Percentiles rank a stretch among this genome's conserved stretches.
These are phyloP conservation scores for Metschnikowia drakensbergensis DNA, from an alignment of 805 yeast genomes.

Conservation along the genomic window DNA sequence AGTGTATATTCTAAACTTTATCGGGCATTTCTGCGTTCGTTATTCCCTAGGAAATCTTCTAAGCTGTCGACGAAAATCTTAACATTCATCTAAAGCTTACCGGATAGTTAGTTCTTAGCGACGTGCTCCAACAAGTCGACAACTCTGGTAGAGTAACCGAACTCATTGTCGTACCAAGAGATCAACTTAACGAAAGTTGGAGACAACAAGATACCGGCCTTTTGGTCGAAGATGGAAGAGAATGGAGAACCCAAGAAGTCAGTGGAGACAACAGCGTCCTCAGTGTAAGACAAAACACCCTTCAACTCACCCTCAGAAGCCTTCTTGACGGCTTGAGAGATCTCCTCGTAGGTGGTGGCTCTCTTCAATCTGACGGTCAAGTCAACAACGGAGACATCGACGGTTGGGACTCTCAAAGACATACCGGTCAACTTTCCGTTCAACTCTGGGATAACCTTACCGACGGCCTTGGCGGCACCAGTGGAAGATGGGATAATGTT, in stretches of 20 bases:
- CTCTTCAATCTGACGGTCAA: slow-evolving; percentile 79
- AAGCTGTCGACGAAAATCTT: slow-evolving; percentile 7
- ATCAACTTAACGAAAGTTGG: slow-evolving; percentile 87
- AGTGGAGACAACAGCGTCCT: slow-evolving; percentile 86
- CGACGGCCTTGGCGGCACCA: slow-evolving; percentile 98
- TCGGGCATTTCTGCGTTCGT: neutral
- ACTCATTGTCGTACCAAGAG: slow-evolving; percentile 96
- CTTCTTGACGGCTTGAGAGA: slow-evolving; percentile 68
- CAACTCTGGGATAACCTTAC: slow-evolving; percentile 87
- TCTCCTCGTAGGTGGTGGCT: slow-evolving; percentile 77
- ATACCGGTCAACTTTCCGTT: slow-evolving; percentile 93
- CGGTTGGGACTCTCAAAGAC: slow-evolving; percentile 92
- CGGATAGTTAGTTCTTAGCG: slow-evolving; percentile 44
- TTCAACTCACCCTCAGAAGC: slow-evolving; percentile 74
- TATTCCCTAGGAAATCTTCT: slow-evolving; percentile 1
- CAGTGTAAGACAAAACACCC: slow-evolving; percentile 87
- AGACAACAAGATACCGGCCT: slow-evolving; percentile 85
- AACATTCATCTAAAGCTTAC: slow-evolving; percentile 11
- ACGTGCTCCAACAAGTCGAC: slow-evolving; percentile 83
- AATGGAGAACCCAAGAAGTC: slow-evolving; percentile 81
- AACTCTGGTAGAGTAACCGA: slow-evolving; percentile 94
- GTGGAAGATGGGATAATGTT: slow-evolving; percentile 94
- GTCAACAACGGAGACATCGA: slow-evolving; percentile 90
- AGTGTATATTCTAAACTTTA: neutral
- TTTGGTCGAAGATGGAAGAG: slow-evolving; percentile 87